A percentile compares a stretch with the other conserved stretches of the same genome.
phyloP scores from a whole-genome alignment of 441 rosid species.

The Gossypium gossypioides region DNA sequence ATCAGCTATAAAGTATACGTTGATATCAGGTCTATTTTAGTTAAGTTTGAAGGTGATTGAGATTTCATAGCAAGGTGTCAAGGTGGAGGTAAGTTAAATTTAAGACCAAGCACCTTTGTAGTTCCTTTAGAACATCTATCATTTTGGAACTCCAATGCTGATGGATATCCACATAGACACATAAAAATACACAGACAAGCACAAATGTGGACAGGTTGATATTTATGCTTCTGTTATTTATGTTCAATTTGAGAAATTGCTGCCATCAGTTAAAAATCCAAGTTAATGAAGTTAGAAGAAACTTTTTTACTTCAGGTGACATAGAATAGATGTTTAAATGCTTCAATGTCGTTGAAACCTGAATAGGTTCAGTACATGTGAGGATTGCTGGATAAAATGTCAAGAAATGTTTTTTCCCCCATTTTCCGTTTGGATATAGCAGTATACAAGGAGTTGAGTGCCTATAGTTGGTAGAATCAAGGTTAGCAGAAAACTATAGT shows the following conservation, averaged over 20 bases:
- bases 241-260: background rate
- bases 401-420: conserved; percentile 7
- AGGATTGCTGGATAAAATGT: background rate
- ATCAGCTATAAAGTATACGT: background rate
- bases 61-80: background rate
- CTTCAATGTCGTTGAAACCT: background rate
- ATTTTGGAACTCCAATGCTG: background rate
- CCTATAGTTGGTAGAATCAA: background rate
- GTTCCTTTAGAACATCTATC: background rate
- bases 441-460: background rate
- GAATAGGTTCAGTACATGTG: background rate
- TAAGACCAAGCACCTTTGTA: background rate
- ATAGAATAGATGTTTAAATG: background rate
- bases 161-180: background rate
- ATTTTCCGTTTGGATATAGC: background rate
- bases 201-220: background rate
- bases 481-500: background rate
- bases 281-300: background rate
- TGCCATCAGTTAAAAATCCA: background rate
- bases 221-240: background rate
- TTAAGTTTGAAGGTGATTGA: background rate
- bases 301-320: background rate
- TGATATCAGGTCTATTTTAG: background rate
- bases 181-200: background rate
- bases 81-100: background rate